Evolutionary conservation across 805 yeast genomes (phyloP).

Genomic region (Zygosaccharomyces rouxii): DNA sequence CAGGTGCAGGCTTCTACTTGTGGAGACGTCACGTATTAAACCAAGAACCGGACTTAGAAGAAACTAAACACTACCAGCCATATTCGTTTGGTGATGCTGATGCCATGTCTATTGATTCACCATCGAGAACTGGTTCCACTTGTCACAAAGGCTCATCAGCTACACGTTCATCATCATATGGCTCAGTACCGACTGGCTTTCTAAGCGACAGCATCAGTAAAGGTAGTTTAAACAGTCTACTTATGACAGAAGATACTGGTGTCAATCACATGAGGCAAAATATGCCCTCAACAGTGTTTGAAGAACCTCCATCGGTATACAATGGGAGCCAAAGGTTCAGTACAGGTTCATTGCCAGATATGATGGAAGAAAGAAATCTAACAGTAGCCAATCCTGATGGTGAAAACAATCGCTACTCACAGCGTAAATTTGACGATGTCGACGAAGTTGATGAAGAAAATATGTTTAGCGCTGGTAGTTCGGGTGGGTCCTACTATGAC

Average conservation of each 20-base stretch:
- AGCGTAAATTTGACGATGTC: constrained; percentile 7
- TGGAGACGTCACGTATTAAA: constrained; percentile 39
- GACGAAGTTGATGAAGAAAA: constrained; percentile 14
- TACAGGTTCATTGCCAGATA: constrained; percentile 52
- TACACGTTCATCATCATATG: constrained; percentile 11
- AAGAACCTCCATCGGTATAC: constrained; percentile 32
- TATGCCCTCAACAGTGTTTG: constrained; percentile 18
- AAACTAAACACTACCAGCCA: constrained; percentile 35
- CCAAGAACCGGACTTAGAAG: constrained; percentile 42
- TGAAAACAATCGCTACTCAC: constrained; percentile 13
- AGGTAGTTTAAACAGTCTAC: constrained; percentile 6
- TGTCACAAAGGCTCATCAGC: constrained; percentile 15
- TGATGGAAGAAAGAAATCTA: constrained; percentile 38
- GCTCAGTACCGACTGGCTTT: constrained; percentile 13
- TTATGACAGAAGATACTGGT: constrained; percentile 3
- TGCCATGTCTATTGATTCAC: constrained; percentile 25
- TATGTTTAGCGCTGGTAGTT: constrained; percentile 13
- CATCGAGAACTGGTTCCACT: constrained; percentile 14
- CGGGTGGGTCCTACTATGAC: constrained; percentile 11
- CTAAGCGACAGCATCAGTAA: constrained; percentile 13
- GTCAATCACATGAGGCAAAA: constrained; percentile 6
- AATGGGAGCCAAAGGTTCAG: constrained; percentile 48
- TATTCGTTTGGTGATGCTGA: constrained; percentile 35
- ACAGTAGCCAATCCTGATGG: constrained; percentile 48
- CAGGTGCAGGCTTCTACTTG: constrained; percentile 40